phyloP scores from a whole-genome alignment of 2,329 filamentous ascomycete species.

The Tolypocladium capitatum region DNA sequence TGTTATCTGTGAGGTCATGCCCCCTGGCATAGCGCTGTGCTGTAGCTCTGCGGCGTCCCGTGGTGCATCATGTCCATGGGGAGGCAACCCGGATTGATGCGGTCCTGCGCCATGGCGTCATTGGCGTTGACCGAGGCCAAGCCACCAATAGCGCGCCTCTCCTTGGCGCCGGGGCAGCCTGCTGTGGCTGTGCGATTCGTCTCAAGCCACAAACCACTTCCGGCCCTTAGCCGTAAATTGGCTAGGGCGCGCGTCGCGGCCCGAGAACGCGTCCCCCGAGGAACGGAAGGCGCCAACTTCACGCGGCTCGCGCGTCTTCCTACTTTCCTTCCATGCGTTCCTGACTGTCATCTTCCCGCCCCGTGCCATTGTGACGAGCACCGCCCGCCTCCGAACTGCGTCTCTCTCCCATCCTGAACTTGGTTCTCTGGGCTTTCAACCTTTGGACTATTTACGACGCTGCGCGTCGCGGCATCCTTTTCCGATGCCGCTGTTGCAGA shows the following conservation, averaged over 20 bases:
- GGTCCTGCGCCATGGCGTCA: too few species aligned
- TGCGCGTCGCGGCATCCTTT: background rate
- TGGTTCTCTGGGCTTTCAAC: too few species aligned
- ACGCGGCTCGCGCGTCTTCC: slow-evolving; percentile 15
- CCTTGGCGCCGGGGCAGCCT: background rate
- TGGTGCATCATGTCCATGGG: background rate
- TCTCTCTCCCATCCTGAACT: background rate
- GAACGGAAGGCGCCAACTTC: slow-evolving; percentile 1
- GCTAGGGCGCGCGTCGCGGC: background rate
- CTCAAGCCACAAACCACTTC: background rate
- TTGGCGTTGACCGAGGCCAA: slow-evolving; percentile 2
- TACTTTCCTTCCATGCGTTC: too few species aligned
- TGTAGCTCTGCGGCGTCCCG: background rate
- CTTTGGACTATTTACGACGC: background rate
- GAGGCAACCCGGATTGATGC: background rate
- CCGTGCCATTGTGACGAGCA: background rate
- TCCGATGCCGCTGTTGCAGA: slow-evolving; percentile 33
- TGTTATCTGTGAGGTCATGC: background rate
- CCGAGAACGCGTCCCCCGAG: slow-evolving; percentile 1
- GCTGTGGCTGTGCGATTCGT: background rate
- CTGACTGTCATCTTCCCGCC: background rate
- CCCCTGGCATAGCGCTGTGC: background rate
- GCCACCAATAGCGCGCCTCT: background rate
- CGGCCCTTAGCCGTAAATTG: background rate
- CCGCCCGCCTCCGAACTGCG: background rate